Percentiles rank a stretch among this genome's conserved stretches.
Conservation (phyloP, 352 stramenopile genomes). For the Phytophthora meadii region DNA sequence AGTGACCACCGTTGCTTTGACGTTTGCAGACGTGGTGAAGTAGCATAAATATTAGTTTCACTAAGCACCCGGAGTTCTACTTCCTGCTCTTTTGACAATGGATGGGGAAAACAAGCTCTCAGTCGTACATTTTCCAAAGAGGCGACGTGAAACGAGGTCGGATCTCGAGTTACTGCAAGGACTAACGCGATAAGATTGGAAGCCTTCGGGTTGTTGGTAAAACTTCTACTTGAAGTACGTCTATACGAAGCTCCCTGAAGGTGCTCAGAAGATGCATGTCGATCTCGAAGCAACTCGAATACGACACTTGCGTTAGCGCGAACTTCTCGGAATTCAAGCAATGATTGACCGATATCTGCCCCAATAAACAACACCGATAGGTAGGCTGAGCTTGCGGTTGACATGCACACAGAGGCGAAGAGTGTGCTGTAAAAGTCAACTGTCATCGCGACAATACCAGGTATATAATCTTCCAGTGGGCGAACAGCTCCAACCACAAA, state of each 20-base stretch:
- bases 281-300: slow-evolving; percentile 1
- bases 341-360: slow-evolving; percentile 3
- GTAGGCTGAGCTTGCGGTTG: slow-evolving; percentile 5
- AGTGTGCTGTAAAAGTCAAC: slow-evolving; percentile 12
- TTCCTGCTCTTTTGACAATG: slow-evolving; percentile 2
- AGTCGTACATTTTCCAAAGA: slow-evolving; percentile 4
- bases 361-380: slow-evolving; percentile 10
- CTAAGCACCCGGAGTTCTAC: neutral
- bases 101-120: slow-evolving; percentile 16
- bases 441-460: neutral
- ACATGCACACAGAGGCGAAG: slow-evolving; percentile 23
- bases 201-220: neutral
- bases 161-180: slow-evolving; percentile 8
- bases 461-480: neutral
- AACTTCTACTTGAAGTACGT: neutral
- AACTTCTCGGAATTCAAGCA: slow-evolving; percentile 15
- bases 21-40: too few relatives aligned
- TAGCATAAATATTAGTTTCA: too few relatives aligned
- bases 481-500: neutral
- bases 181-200: neutral
- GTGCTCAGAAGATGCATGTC: neutral
- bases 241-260: neutral
- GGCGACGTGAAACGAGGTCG: neutral
- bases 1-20: too few relatives aligned
- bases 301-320: slow-evolving; percentile 7